These are phyloP conservation scores for Excoecaria cochinchinensis DNA, from an alignment of 345 rosid genomes.

Conservation along the genomic window DNA sequence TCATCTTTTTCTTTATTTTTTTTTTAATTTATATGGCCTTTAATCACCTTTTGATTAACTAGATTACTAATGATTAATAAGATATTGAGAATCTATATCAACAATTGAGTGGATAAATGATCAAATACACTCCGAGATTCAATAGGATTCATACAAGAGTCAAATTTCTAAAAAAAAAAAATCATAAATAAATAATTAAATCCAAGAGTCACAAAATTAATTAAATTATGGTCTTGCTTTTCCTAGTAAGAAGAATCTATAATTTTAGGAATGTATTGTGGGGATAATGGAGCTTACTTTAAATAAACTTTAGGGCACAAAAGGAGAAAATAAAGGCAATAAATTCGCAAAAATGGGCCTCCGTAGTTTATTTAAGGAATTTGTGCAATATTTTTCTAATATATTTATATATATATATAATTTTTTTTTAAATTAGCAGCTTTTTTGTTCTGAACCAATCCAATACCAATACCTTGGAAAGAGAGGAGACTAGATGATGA, in stretches of 20 bases:
- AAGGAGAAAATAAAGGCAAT: background rate
- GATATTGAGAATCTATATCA: background rate
- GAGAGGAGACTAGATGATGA: background rate
- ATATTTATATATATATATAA: too few relatives aligned
- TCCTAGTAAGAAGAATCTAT: background rate
- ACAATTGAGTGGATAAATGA: background rate
- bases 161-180: too few relatives aligned
- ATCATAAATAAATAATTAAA: too few relatives aligned
- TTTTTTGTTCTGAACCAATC: constrained; percentile 2
- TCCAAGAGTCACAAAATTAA: too few relatives aligned
- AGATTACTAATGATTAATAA: background rate
- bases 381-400: background rate
- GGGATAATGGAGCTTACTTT: background rate
- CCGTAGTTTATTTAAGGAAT: background rate
- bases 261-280: background rate
- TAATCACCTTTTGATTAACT: background rate
- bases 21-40: too few relatives aligned
- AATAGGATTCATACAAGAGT: background rate
- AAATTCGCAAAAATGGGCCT: background rate
- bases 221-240: background rate
- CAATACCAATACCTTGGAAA: background rate
- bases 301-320: background rate
- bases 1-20: too few relatives aligned
- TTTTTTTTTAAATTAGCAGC: too few relatives aligned
- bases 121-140: constrained; percentile 7